Conservation (phyloP, 495 filamentous ascomycete species). For the Penicillium fimorum region DNA sequence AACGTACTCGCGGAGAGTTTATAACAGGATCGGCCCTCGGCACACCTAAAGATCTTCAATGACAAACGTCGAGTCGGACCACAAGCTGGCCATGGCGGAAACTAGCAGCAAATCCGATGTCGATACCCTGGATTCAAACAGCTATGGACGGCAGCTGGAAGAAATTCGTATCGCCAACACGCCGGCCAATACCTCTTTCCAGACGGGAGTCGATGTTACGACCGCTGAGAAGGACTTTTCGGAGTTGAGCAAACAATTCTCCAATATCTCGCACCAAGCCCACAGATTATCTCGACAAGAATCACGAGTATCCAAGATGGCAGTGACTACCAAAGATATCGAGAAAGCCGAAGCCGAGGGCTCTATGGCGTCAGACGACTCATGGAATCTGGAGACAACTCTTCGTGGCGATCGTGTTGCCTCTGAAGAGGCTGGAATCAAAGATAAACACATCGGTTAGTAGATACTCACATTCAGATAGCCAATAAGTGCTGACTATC, state of each 20-base stretch:
- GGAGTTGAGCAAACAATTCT: conserved; percentile 70
- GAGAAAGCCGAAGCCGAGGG: conserved; percentile 48
- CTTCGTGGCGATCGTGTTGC: conserved; percentile 65
- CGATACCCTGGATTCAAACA: conserved; percentile 21
- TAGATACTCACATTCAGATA: background rate
- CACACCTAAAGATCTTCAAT: background rate
- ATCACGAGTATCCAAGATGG: conserved; percentile 40
- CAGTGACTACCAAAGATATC: conserved; percentile 38
- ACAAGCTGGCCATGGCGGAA: conserved; percentile 19
- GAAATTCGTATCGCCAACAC: conserved; percentile 32
- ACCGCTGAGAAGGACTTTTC: conserved; percentile 76
- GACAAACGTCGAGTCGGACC: conserved; percentile 11
- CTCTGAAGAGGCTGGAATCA: conserved; percentile 75
- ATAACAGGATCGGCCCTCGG: background rate
- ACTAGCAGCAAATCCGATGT: conserved; percentile 28
- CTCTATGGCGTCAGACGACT: conserved; percentile 50
- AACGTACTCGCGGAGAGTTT: background rate
- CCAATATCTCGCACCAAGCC: conserved; percentile 59
- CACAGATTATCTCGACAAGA: conserved; percentile 44
- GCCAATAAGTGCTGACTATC: conserved; percentile 1
- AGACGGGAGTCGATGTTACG: conserved; percentile 62
- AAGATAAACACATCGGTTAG: conserved; percentile 68
- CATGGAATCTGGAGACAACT: conserved; percentile 69
- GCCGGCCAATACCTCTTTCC: conserved; percentile 46
- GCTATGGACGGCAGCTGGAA: conserved; percentile 36